Evolutionary conservation across 2,329 filamentous ascomycete genomes (phyloP), one percentile per base, ranked within the genome.

Genomic region (Microdochium nivale): DNA sequence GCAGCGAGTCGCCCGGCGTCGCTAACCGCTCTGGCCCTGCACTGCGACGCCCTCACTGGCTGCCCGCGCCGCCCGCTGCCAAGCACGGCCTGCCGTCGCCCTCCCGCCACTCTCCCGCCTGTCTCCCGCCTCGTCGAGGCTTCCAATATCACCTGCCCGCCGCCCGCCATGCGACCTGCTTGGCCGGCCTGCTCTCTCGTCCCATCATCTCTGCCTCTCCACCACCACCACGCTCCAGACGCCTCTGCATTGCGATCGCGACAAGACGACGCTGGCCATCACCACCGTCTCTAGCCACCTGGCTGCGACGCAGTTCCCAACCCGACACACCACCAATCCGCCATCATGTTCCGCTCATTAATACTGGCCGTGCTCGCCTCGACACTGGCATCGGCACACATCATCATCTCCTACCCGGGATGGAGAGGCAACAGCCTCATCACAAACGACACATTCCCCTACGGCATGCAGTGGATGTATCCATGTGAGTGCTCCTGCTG

Each of bases 391-490:
- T 72, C 77, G 32, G 83, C 84, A n/a, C 89, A 95, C 67, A 87
- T 79, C n/a, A 79, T 95, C 64, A 86, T 95, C 67, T 84, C 85
- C 56, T 95, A 95, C 65, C 90, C 90, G 0, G 88, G 87, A 59
- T 92, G 87, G 84, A 74, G 90, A 78, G 90, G 90, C 57, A 85
- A 95, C 74, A 95, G 90, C 66, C 80, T 95, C 56, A 79, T 86
- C 64, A 87, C 85, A 44, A 95, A 90, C 66, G 82, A 81, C 2
- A 83, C 79, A 1, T 94, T 82, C 60, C 90, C 90, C 1, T 95
- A 88, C 59, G 91, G 90, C 70, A 92, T 94, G 88, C 87, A 95
- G 73, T 96, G 90, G 90, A 83, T 85, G 67, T 96, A 95, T 74
- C 90, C 91, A 69, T 96, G 90, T 96, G 75, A 72, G 40, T 44